phyloP scores from a whole-genome alignment of 495 filamentous ascomycete species.

The Annulohypoxylon bovei region DNA sequence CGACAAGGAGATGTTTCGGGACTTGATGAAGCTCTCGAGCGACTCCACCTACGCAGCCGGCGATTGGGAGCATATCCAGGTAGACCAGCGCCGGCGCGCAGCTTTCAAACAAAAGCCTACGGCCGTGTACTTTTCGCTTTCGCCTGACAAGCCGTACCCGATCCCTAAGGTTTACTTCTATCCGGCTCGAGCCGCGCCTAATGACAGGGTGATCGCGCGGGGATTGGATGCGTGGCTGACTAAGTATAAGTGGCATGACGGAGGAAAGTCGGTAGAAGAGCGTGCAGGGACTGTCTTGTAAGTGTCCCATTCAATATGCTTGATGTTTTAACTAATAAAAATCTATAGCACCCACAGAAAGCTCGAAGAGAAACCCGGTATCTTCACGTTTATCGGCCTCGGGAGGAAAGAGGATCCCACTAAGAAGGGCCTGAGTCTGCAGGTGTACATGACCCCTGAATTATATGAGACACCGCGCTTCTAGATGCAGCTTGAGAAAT shows the following conservation, averaged over 20 bases:
- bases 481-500: not conserved
- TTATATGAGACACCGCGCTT: constrained; percentile 6
- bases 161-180: constrained; percentile 10
- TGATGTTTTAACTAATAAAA: not conserved
- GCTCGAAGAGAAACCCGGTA: not conserved
- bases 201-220: constrained; percentile 1
- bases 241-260: constrained; percentile 9
- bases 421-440: constrained; percentile 4
- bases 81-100: not conserved
- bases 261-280: constrained; percentile 2
- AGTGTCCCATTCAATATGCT: not conserved
- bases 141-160: constrained; percentile 2
- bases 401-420: constrained; percentile 10
- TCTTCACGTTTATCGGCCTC: constrained; percentile 5
- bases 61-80: not conserved
- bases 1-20: constrained; percentile 9
- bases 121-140: constrained; percentile 9
- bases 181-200: not conserved
- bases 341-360: not conserved
- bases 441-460: constrained; percentile 12
- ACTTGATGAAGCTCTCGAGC: not conserved
- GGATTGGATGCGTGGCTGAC: not conserved
- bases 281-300: not conserved
- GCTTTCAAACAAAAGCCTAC: not conserved
- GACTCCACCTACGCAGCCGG: not conserved